Conservation (phyloP, 169 alveolate genomes). For the Plasmodium vinckei region DNA sequence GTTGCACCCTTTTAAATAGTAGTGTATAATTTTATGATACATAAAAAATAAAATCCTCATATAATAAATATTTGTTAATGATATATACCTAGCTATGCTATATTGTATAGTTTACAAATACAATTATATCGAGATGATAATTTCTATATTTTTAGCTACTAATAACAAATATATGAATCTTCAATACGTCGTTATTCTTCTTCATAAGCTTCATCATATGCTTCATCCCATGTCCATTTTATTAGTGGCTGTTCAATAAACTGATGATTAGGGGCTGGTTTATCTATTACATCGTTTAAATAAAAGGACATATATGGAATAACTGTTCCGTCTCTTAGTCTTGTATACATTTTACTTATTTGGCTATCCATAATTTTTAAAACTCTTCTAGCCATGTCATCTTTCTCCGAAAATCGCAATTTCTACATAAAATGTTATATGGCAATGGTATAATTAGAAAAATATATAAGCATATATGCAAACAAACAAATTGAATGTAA, state of each 20-base stretch:
- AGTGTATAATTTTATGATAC: background rate
- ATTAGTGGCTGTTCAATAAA: slow-evolving; percentile 91
- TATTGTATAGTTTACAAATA: background rate
- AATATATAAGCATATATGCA: background rate
- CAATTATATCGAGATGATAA: background rate
- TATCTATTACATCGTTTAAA: slow-evolving; percentile 88
- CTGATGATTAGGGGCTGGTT: slow-evolving; percentile 90
- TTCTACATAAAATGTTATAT: slow-evolving; percentile 56
- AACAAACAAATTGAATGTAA: background rate
- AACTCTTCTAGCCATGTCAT: slow-evolving; percentile 92
- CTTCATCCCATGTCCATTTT: slow-evolving; percentile 96
- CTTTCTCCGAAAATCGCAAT: slow-evolving; percentile 88
- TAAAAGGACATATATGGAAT: slow-evolving; percentile 90
- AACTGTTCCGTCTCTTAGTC: slow-evolving; percentile 93
- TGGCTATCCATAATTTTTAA: slow-evolving; percentile 93
- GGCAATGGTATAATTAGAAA: background rate
- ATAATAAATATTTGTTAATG: too few species aligned
- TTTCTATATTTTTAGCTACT: background rate
- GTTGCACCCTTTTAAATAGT: background rate
- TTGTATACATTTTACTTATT: slow-evolving; percentile 91
- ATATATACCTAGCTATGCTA: too few species aligned
- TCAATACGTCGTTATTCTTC: slow-evolving; percentile 53
- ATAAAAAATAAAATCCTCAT: background rate
- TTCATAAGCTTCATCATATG: slow-evolving; percentile 93
- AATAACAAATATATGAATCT: background rate